Percentiles rank a stretch among this genome's conserved stretches.
phyloP scores from a whole-genome alignment of 192 early-diverging fungal genomes.

The Entophlyctis luteolus region DNA sequence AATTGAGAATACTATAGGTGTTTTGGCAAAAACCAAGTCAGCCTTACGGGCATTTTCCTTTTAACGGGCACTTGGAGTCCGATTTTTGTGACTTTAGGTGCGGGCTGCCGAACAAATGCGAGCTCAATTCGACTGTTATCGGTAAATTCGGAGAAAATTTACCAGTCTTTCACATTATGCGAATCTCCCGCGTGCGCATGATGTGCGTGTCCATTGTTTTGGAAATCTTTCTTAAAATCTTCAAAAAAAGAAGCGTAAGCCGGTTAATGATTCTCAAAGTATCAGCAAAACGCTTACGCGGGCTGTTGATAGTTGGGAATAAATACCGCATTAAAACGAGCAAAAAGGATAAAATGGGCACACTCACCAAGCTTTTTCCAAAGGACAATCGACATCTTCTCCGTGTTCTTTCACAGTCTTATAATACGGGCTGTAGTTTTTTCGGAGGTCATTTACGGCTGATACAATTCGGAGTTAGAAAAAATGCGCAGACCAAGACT shows the following conservation, averaged over 20 bases:
- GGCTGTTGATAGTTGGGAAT: not conserved
- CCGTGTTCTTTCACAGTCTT: conserved; percentile 11
- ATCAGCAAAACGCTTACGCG: not conserved
- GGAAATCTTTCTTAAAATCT: conserved; percentile 16
- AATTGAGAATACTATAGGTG: not conserved
- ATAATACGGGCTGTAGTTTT: conserved; percentile 4
- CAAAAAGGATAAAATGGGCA: not conserved
- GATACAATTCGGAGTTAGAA: not conserved
- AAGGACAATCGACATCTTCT: not conserved
- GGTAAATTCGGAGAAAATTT: not conserved
- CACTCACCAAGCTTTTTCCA: conserved; percentile 16
- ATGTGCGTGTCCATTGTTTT: not conserved
- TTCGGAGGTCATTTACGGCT: not conserved
- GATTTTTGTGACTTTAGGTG: not conserved
- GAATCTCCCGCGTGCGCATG: not conserved
- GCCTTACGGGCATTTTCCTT: conserved; percentile 1
- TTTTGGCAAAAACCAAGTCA: not conserved
- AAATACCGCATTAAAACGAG: not conserved
- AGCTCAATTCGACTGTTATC: not conserved
- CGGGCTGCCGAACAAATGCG: not conserved
- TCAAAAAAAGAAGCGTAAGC: not conserved
- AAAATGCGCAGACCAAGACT: conserved; percentile 1
- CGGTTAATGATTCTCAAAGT: not conserved
- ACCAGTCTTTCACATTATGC: conserved; percentile 12
- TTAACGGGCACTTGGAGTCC: not conserved